Conservation (phyloP, 164 flowering plant genomes). For the Berberis thunbergii region DNA sequence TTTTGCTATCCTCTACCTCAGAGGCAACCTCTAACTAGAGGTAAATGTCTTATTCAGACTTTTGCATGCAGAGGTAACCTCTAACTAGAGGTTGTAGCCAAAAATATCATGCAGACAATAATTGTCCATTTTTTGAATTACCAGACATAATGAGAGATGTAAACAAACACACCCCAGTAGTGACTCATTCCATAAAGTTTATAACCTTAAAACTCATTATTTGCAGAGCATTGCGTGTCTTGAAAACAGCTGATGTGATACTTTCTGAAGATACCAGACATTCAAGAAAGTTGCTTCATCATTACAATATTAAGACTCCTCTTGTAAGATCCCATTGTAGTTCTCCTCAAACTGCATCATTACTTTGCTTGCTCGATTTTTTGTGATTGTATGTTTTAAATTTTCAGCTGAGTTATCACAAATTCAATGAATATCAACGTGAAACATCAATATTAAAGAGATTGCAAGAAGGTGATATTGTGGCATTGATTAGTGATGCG, state of each 20-base stretch:
- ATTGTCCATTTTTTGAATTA: too few species aligned
- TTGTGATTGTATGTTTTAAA: constrained; percentile 24
- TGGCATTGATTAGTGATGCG: constrained; percentile 95
- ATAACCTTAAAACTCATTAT: neutral
- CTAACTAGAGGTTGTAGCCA: too few species aligned
- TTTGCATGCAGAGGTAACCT: too few species aligned
- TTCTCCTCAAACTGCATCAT: neutral
- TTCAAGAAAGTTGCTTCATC: constrained; percentile 88
- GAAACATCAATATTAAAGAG: constrained; percentile 59
- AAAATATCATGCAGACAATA: too few species aligned
- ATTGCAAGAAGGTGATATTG: constrained; percentile 64
- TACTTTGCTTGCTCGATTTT: neutral
- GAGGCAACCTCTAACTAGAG: too few species aligned
- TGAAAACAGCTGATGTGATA: constrained; percentile 78
- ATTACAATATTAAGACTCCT: constrained; percentile 74
- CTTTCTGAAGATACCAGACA: constrained; percentile 95
- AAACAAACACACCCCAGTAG: too few species aligned
- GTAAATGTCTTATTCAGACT: too few species aligned
- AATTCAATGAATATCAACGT: constrained; percentile 88
- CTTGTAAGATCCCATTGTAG: constrained; percentile 41
- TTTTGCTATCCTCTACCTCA: too few species aligned
- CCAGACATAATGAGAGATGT: too few species aligned
- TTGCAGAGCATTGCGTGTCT: constrained; percentile 81
- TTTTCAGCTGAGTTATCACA: constrained; percentile 93
- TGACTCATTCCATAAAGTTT: too few species aligned